phyloP scores from a whole-genome alignment of 148 eudicot species.

The Cornus florida region DNA sequence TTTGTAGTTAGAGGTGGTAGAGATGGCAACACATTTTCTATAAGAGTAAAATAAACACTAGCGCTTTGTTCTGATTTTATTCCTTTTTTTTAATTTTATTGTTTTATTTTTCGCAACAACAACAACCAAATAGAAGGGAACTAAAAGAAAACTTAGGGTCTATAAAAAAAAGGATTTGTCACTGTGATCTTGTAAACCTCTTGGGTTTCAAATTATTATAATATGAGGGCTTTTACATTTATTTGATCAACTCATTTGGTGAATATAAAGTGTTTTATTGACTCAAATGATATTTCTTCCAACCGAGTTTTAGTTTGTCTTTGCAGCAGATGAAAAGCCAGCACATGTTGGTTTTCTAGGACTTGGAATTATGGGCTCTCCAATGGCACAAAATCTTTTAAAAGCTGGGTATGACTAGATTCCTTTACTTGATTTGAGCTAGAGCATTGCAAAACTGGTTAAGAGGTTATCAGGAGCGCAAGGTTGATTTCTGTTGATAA shows the following conservation, averaged over 20 bases:
- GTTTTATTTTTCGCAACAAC: too few relatives aligned
- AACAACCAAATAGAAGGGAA: not conserved
- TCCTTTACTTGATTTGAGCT: slow-evolving; percentile 5
- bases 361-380: slow-evolving; percentile 94
- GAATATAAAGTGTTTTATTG: not conserved
- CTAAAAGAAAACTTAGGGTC: not conserved
- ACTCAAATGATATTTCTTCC: slow-evolving; percentile 7
- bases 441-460: not conserved
- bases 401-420: slow-evolving; percentile 66
- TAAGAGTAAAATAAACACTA: not conserved
- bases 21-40: not conserved
- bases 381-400: slow-evolving; percentile 91
- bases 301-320: slow-evolving; percentile 13
- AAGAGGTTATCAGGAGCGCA: not conserved
- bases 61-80: not conserved
- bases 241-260: not conserved
- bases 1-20: not conserved
- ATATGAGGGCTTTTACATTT: not conserved
- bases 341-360: slow-evolving; percentile 86
- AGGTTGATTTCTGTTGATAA: not conserved
- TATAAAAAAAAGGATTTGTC: not conserved
- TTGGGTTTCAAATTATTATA: not conserved
- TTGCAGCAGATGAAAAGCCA: slow-evolving; percentile 55
- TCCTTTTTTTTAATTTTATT: too few relatives aligned
- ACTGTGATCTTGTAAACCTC: not conserved